These are phyloP conservation scores for Dicorynia guianensis DNA, from an alignment of 306 rosid genomes.

Conservation along the genomic window DNA sequence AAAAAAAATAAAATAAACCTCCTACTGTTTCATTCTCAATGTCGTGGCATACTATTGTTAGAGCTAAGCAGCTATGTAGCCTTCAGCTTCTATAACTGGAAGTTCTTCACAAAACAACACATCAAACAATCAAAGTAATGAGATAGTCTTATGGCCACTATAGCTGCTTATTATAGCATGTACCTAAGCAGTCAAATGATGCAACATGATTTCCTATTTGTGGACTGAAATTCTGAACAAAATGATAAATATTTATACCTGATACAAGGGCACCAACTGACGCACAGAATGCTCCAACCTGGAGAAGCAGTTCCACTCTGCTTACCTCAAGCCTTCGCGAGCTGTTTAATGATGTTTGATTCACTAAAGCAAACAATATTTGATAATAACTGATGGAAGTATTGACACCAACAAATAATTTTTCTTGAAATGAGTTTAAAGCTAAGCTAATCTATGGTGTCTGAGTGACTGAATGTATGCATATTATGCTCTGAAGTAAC, in stretches of 20 bases:
- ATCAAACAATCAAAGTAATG: background rate
- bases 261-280: slow-evolving; percentile 93
- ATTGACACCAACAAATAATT: slow-evolving; percentile 5
- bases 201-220: background rate
- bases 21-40: background rate
- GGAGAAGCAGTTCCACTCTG: slow-evolving; percentile 94
- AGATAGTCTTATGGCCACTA: background rate
- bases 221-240: slow-evolving; percentile 11
- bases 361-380: slow-evolving; percentile 24
- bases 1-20: background rate
- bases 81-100: slow-evolving; percentile 13
- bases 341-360: slow-evolving; percentile 57
- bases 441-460: slow-evolving; percentile 25
- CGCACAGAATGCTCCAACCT: slow-evolving; percentile 96
- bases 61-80: slow-evolving; percentile 2
- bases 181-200: slow-evolving; percentile 11
- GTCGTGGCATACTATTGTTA: background rate
- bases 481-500: slow-evolving; percentile 11
- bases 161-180: slow-evolving; percentile 9
- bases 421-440: slow-evolving; percentile 26
- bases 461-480: slow-evolving; percentile 16
- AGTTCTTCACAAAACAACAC: slow-evolving; percentile 8
- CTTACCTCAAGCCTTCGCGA: slow-evolving; percentile 99
- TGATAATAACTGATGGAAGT: slow-evolving; percentile 29
- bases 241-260: slow-evolving; percentile 52